Base-by-base conservation (phyloP, 371 early-diverging fungal genomes). In the Mucor circinelloides region DNA sequence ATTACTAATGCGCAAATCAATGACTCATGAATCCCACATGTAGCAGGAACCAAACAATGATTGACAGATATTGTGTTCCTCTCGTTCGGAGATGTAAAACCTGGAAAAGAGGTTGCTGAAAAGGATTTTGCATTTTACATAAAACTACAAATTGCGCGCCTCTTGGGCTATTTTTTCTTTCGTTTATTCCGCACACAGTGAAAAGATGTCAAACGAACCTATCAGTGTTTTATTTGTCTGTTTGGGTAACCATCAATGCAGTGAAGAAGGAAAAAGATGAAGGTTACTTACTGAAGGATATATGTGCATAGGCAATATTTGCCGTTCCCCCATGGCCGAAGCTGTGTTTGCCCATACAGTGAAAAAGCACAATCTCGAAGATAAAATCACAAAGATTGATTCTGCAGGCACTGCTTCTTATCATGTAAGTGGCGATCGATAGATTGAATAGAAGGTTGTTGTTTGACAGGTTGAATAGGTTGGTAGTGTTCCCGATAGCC, bases 251-350 rank as follows among this genome's bases (percentile, higher is more conserved):
- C 8, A 44, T 19, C 42, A 9, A 4, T 9, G 9, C 7, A 34
- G 34, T 8, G 5, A 38, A 38, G 4, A 38, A 2, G 15, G 13
- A 0, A 38, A 38, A 13, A 38, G 15, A 10, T 7, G 38, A 38
- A 38, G n/a, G 48, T 30, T 30, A 66, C 46, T 31, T 44, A 19
- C 30, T 21, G 58, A 31, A 28, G 8, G 7, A n/a, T 54, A 30
- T 36, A 38, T 46, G 5, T 31, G 21, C 17, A 28, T 52, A 84
- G 89, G 94, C 68, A 96, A 96, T 81, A 95, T 95, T 66, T 96
- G 95, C 77, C 91, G 97, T 52, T 80, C 91, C 15, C 90, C 90
- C n/a, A 94, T 93, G 94, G 94, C 94, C 23, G 94, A 95, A 67
- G 97, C 97, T 13, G 97, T 96, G 10, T 96, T 98, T 75, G 79